Conservation (phyloP, 163 green algal genomes). For the Coccomyxa subellipsoidea region DNA sequence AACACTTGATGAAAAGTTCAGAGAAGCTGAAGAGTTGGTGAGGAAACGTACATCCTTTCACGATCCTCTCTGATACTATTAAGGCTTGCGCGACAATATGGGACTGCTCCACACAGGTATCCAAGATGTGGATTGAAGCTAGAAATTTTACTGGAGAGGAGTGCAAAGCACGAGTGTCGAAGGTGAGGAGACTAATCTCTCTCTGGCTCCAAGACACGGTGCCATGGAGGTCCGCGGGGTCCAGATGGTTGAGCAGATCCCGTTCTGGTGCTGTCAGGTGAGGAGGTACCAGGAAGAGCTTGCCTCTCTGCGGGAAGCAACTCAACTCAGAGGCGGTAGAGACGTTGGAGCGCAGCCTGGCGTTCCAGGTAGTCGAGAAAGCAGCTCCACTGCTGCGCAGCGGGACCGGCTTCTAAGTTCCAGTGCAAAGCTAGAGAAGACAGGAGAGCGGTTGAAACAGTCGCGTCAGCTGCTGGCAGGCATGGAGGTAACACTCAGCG, state of each 20-base stretch:
- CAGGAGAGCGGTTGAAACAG: neutral
- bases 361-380: neutral
- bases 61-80: no score
- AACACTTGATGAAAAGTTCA: neutral
- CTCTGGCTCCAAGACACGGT: neutral
- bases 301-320: neutral
- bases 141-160: neutral
- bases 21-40: neutral
- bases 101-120: neutral
- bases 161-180: neutral
- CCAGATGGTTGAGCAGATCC: no score
- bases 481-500: conserved; percentile 1
- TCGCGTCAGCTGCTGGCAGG: neutral
- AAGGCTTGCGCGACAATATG: neutral
- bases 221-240: no score
- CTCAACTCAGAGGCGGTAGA: neutral
- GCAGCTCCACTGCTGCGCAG: neutral
- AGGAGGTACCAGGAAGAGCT: conserved; percentile 2
- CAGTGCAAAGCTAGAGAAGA: neutral
- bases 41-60: neutral
- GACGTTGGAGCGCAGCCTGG: neutral
- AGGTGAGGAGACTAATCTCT: neutral
- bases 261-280: neutral
- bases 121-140: neutral
- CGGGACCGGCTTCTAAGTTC: neutral